Evolutionary conservation across 805 yeast species (phyloP).

Genomic region (Spathaspora sp.): DNA sequence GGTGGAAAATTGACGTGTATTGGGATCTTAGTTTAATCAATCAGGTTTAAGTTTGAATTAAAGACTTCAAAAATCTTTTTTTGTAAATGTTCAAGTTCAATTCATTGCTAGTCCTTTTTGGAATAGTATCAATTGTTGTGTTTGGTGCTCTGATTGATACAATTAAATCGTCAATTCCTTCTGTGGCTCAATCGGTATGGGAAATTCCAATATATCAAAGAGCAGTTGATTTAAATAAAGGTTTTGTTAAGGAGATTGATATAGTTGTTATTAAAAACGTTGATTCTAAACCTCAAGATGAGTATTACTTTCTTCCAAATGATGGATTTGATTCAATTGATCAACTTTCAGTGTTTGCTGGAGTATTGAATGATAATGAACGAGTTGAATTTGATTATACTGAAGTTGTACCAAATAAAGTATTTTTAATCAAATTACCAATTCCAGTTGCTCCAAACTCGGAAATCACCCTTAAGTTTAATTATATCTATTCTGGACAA

Average conservation of each 20-base stretch:
- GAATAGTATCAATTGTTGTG: neutral
- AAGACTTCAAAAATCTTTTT: neutral
- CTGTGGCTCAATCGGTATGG: constrained; percentile 28
- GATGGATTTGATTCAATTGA: constrained; percentile 45
- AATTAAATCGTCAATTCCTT: neutral
- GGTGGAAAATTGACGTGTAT: neutral
- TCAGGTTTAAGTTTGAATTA: neutral
- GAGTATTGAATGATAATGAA: constrained; percentile 17
- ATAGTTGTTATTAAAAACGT: constrained; percentile 57
- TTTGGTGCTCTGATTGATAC: neutral
- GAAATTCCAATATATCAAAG: constrained; percentile 57
- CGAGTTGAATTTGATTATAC: constrained; percentile 15
- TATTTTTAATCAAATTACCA: constrained; percentile 51
- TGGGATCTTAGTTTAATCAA: neutral
- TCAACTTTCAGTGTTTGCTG: constrained; percentile 34
- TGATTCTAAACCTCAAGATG: constrained; percentile 47
- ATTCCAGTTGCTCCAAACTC: constrained; percentile 66
- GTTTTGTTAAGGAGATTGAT: constrained; percentile 62
- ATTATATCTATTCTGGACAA: constrained; percentile 44
- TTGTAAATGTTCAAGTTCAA: neutral
- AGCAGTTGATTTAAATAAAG: constrained; percentile 57
- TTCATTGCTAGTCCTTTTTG: neutral
- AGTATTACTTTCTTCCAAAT: constrained; percentile 54
- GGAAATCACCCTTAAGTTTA: constrained; percentile 44
- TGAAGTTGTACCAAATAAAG: constrained; percentile 11